A percentile compares a stretch with the other conserved stretches of the same genome.
These are phyloP conservation scores for Rhizophora apiculata DNA, from an alignment of 345 rosid genomes.

Conservation along the genomic window DNA sequence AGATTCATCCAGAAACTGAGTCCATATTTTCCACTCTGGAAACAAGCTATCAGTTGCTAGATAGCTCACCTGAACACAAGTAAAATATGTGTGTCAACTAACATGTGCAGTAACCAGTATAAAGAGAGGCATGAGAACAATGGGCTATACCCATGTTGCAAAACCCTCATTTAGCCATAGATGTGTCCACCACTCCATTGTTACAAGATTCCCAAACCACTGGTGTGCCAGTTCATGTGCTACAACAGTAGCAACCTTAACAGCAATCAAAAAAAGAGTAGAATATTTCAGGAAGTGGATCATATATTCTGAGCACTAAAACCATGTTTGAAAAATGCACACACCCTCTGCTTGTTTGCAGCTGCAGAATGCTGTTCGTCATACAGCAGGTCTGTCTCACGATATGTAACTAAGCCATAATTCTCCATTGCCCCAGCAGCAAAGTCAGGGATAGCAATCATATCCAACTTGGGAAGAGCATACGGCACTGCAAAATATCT, in stretches of 20 bases:
- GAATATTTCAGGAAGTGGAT: neutral
- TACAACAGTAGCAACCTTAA: conserved; percentile 86
- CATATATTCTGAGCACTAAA: conserved; percentile 4
- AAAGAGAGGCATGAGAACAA: conserved; percentile 12
- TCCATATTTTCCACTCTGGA: conserved; percentile 98
- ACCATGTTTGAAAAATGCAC: neutral
- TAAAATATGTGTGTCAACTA: conserved; percentile 10
- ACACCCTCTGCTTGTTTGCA: conserved; percentile 91
- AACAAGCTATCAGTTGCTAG: conserved; percentile 85
- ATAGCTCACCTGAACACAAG: conserved; percentile 79
- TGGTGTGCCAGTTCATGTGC: conserved; percentile 99
- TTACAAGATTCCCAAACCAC: conserved; percentile 99
- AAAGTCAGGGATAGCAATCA: conserved; percentile 98
- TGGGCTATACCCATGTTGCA: conserved; percentile 87
- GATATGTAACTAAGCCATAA: conserved; percentile 92
- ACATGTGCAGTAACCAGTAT: neutral
- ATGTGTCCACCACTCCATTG: conserved; percentile 99
- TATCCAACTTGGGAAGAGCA: conserved; percentile 88
- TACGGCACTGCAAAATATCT: conserved; percentile 93
- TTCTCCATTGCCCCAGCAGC: conserved; percentile 99
- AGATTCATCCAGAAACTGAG: conserved; percentile 89
- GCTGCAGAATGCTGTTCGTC: conserved; percentile 97
- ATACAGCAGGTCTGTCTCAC: conserved; percentile 86
- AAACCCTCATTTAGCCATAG: conserved; percentile 99
- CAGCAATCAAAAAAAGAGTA: conserved; percentile 20